A percentile compares a stretch with the other conserved stretches of the same genome.
These are phyloP conservation scores for Aspergillus saccharolyticus DNA, from an alignment of 495 filamentous ascomycete genomes.

Conservation along the genomic window DNA sequence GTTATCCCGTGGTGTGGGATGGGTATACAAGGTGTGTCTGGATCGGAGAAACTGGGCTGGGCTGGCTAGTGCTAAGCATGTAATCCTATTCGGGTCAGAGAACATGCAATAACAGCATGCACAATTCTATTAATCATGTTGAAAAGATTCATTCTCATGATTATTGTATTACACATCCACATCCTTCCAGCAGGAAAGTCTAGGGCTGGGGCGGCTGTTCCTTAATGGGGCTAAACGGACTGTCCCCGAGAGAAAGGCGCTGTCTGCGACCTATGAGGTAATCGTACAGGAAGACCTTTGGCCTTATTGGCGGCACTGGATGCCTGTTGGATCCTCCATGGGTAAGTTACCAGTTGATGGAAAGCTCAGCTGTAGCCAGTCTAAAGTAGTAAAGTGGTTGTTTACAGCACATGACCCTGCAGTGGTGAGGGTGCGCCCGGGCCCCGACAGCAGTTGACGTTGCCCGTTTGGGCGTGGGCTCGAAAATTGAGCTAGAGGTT, in stretches of 20 bases:
- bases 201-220: constrained; percentile 2
- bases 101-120: not conserved
- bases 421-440: not conserved
- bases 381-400: not conserved
- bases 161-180: no score
- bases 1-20: not conserved
- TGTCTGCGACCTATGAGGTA: constrained; percentile 11
- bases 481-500: not conserved
- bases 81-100: not conserved
- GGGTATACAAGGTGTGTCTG: not conserved
- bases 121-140: not conserved
- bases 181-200: constrained; percentile 7
- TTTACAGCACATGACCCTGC: not conserved
- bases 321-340: not conserved
- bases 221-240: not conserved
- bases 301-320: constrained; percentile 7
- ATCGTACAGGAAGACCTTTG: constrained; percentile 4
- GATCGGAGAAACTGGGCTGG: not conserved
- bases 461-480: not conserved
- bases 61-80: not conserved
- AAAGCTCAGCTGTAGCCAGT: no score
- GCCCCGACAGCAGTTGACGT: not conserved
- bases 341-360: no score
- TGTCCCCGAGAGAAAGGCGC: not conserved
- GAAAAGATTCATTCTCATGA: constrained; percentile 12